Evolutionary conservation across 371 early-diverging fungal species (phyloP), one percentile per base, ranked within the genome.

Genomic region (Mucor circinelloides): DNA sequence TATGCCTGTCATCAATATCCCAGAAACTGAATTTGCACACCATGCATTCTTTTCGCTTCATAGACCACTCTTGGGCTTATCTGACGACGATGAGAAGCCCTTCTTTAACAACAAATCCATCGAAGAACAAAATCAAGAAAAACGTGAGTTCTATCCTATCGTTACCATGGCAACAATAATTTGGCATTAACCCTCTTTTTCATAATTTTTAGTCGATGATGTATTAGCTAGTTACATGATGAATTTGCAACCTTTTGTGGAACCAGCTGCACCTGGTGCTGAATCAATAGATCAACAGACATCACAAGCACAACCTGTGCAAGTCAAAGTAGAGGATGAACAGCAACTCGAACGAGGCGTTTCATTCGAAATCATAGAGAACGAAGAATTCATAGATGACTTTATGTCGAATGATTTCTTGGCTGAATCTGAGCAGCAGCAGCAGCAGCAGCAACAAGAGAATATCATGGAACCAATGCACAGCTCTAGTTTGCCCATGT

Each of bases 1-100:
- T 72, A 73, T 84, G 72, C 80, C 84, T 31, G 84, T 84, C 8
- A 74, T 84, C 66, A 84, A 82, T 64, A 80, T 84, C 58, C 84
- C 84, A 6, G 74, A 82, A 61, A 74, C 69, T 17, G 84, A 84
- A 61, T 72, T 84, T 42, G 82, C 82, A 28, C 78, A 81, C 52
- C 75, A 81, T 68, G 74, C 82, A 5, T 84, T 84, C 62, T 84
- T 84, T 56, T 78, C 84, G 10, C 72, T 84, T 36, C 76, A 84
- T 68, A 62, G 84, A 65, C 84, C 84, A 38, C 63, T 84, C 7
- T 66, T 84, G 27, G 84, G 84, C 3, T 58, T 84, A 9, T 73
- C 78, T 6, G 70, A 68, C 54, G 70, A 76, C 17, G 66, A 74
- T 30, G 80, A 79, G 30, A 68, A 69, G 31, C 73, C 82, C 6